A percentile compares a stretch with the other conserved stretches of the same genome.
phyloP scores from a whole-genome alignment of 441 rosid genomes.

The Flueggea neowawraea region DNA sequence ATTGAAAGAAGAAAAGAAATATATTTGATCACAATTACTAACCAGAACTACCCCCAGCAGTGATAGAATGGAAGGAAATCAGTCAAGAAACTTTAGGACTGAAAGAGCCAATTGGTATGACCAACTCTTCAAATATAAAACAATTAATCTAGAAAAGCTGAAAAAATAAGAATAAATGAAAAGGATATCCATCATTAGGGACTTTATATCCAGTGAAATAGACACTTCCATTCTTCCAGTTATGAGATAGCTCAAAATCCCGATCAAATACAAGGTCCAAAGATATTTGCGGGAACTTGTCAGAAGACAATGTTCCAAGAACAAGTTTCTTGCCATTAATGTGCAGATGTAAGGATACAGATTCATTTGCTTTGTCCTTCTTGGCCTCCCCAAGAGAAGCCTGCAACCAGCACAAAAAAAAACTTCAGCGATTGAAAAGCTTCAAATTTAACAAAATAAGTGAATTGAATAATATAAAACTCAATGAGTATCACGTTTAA shows the following conservation, averaged over 20 bases:
- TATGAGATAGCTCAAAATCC: constrained; percentile 71
- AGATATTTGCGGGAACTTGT: constrained; percentile 57
- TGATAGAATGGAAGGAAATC: constrained; percentile 16
- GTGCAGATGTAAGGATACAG: constrained; percentile 36
- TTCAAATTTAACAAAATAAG: neutral
- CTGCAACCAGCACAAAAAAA: constrained; percentile 25
- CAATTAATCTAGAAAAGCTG: neutral
- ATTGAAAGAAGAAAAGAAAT: neutral
- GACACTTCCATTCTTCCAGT: constrained; percentile 68
- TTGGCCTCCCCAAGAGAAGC: constrained; percentile 61
- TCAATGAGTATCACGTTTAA: constrained; percentile 4
- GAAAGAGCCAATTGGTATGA: constrained; percentile 2
- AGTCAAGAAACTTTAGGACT: constrained; percentile 42
- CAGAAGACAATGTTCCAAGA: constrained; percentile 65
- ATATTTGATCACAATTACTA: constrained; percentile 11
- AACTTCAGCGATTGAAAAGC: constrained; percentile 8
- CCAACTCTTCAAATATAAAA: constrained; percentile 9
- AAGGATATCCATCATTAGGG: constrained; percentile 51
- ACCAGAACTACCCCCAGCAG: constrained; percentile 23
- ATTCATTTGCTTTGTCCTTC: constrained; percentile 42
- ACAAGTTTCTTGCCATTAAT: constrained; percentile 46
- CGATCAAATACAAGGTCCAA: constrained; percentile 62
- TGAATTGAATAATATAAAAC: neutral
- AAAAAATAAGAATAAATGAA: neutral
- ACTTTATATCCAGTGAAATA: constrained; percentile 65